phyloP scores from a whole-genome alignment of 2,329 filamentous ascomycete species.

The Leptographium procerum region DNA sequence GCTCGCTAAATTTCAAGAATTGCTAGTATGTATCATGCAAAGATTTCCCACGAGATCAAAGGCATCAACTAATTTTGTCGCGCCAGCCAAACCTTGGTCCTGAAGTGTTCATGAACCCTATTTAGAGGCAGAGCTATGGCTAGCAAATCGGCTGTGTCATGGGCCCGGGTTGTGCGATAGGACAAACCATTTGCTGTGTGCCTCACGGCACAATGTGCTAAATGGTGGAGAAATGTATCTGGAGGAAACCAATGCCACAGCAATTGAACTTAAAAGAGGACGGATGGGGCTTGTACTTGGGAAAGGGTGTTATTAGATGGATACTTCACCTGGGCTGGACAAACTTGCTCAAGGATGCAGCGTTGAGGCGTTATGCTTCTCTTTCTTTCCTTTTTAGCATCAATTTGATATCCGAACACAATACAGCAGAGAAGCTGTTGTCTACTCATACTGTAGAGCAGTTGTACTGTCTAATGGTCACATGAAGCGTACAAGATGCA shows the following conservation, averaged over 20 bases:
- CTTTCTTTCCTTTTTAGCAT: background rate
- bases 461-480: no score
- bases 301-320: background rate
- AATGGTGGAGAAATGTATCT: background rate
- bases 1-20: conserved; percentile 60
- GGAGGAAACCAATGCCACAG: background rate
- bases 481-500: no score
- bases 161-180: background rate
- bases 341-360: background rate
- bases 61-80: conserved; percentile 1
- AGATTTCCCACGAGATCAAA: no score
- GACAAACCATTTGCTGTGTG: background rate
- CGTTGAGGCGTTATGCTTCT: background rate
- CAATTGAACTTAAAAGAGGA: background rate
- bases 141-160: background rate
- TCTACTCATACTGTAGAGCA: no score
- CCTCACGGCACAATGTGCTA: background rate
- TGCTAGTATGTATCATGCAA: conserved; percentile 47
- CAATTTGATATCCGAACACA: background rate
- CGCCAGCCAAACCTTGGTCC: conserved; percentile 10
- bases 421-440: background rate
- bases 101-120: conserved; percentile 9
- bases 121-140: background rate
- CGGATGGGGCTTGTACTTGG: background rate
- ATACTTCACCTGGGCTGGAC: background rate